Conservation (phyloP, 768 basidiomycete genomes). For the Podaxis rugospora region DNA sequence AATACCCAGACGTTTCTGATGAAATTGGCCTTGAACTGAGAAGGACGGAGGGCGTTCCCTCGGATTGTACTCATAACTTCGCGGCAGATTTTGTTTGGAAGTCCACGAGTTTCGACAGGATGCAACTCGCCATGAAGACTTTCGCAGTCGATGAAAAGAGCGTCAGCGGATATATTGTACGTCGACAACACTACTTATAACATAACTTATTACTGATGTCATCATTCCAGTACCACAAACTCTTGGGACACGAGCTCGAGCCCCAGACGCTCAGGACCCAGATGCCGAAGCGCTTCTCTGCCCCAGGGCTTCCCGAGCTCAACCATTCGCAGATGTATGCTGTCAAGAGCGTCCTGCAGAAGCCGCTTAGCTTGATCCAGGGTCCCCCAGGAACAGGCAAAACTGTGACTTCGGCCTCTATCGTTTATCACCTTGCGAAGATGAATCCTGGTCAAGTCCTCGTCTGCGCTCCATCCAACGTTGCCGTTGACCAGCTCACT, state of each 20-base stretch:
- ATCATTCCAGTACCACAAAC: constrained; percentile 82
- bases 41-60: constrained; percentile 87
- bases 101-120: constrained; percentile 97
- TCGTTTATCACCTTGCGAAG: constrained; percentile 97
- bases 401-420: constrained; percentile 98
- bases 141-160: constrained; percentile 99
- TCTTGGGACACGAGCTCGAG: constrained; percentile 95
- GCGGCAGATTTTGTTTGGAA: constrained; percentile 99
- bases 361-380: constrained; percentile 96
- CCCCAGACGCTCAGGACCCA: constrained; percentile 87
- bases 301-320: constrained; percentile 94
- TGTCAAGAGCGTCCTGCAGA: constrained; percentile 97
- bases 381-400: constrained; percentile 99
- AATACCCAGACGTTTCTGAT: constrained; percentile 81
- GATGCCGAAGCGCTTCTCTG: constrained; percentile 97
- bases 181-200: constrained; percentile 23
- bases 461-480: constrained; percentile 98
- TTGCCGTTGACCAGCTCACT: constrained; percentile 97
- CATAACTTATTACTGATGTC: constrained; percentile 1
- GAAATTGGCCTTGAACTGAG: constrained; percentile 94
- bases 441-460: constrained; percentile 99
- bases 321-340: constrained; percentile 99
- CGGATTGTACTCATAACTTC: constrained; percentile 91
- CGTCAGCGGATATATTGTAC: constrained; percentile 95
- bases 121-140: constrained; percentile 99